These are phyloP conservation scores for Panicum miliaceum DNA, from an alignment of 176 grass and related monocot genomes.

Conservation along the genomic window DNA sequence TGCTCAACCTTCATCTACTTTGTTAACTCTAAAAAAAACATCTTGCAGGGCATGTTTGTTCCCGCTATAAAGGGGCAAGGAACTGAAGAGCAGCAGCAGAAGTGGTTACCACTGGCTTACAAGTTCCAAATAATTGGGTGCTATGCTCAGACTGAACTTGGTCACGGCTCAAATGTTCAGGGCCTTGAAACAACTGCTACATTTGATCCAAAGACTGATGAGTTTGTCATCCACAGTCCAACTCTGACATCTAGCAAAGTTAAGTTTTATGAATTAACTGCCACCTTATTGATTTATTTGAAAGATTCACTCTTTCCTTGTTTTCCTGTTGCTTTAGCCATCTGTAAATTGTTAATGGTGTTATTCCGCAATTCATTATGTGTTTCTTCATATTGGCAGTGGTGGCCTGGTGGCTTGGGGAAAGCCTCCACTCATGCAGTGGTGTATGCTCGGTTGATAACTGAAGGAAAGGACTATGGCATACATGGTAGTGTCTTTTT, in stretches of 20 bases:
- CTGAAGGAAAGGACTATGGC: constrained; percentile 87
- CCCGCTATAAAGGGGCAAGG: constrained; percentile 97
- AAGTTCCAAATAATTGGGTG: constrained; percentile 96
- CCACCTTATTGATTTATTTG: neutral
- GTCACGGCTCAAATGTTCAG: constrained; percentile 97
- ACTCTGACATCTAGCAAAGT: constrained; percentile 98
- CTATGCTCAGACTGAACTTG: constrained; percentile 99
- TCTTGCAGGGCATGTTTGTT: constrained; percentile 93
- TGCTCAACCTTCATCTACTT: neutral
- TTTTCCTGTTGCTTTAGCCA: neutral
- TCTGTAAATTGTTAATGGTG: neutral
- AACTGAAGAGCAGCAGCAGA: constrained; percentile 92
- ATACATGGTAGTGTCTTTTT: constrained; percentile 73
- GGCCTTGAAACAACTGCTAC: constrained; percentile 99
- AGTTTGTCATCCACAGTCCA: constrained; percentile 95
- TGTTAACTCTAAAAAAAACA: neutral
- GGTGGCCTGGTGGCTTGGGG: constrained; percentile 98
- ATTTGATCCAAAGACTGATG: constrained; percentile 82
- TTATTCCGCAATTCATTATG: constrained; percentile 1
- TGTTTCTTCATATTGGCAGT: constrained; percentile 60
- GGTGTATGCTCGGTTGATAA: constrained; percentile 91
- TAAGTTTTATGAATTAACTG: constrained; percentile 42
- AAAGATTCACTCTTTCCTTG: neutral
- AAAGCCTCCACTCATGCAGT: constrained; percentile 95
- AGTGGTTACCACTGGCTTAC: constrained; percentile 91